Conservation (phyloP, 2,329 filamentous ascomycete genomes). For the Pseudomassariella vexata region DNA sequence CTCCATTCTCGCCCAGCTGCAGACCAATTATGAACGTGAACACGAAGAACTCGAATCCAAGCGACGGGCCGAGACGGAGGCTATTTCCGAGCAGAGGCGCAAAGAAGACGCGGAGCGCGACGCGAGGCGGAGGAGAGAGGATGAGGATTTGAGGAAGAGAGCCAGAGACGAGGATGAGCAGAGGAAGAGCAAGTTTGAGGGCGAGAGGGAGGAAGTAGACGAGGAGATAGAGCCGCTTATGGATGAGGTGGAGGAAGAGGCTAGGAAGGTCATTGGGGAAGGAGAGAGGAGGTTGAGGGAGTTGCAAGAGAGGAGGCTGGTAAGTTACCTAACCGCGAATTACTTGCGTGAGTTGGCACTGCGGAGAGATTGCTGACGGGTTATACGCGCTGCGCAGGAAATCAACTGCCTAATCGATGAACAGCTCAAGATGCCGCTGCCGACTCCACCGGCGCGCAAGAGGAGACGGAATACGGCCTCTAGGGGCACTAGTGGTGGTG, state of each 20-base stretch:
- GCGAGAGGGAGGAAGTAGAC: conserved; percentile 24
- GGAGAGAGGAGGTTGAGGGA: conserved; percentile 24
- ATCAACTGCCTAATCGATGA: conserved; percentile 37
- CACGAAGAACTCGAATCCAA: conserved; percentile 21
- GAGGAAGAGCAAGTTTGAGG: conserved; percentile 21
- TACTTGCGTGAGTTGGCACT: background rate
- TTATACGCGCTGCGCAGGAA: conserved; percentile 24
- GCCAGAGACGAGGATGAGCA: conserved; percentile 24
- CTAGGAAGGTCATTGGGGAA: conserved; percentile 20
- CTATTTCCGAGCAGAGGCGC: conserved; percentile 28
- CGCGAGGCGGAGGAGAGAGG: conserved; percentile 27
- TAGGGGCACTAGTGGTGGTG: too few species aligned
- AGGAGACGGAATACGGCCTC: too few species aligned
- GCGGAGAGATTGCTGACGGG: background rate
- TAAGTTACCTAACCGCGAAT: conserved; percentile 10
- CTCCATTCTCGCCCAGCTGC: conserved; percentile 24
- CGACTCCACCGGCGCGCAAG: conserved; percentile 18
- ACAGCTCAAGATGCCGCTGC: conserved; percentile 27
- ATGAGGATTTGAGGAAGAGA: conserved; percentile 24
- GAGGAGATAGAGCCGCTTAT: conserved; percentile 29
- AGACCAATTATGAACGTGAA: conserved; percentile 24
- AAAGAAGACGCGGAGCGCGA: conserved; percentile 35
- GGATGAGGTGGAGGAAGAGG: conserved; percentile 26
- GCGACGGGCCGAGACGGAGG: conserved; percentile 23
- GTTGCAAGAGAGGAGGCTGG: conserved; percentile 28